phyloP scores from a whole-genome alignment of 2,329 filamentous ascomycete species.

The Microdochium trichocladiopsis region DNA sequence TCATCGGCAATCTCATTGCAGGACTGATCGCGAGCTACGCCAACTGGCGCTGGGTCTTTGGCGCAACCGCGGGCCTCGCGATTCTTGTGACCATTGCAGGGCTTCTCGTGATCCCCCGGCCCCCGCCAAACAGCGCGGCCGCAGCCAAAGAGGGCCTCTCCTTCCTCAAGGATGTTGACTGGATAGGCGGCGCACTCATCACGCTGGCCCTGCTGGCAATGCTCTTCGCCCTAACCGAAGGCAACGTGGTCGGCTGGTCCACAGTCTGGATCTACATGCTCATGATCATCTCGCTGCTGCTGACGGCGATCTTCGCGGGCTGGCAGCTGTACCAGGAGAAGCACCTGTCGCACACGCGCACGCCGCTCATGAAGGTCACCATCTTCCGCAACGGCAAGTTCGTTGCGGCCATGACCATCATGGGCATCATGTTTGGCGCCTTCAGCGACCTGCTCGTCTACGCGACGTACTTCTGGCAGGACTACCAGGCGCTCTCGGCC shows the following conservation, averaged over 20 bases:
- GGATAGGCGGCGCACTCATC: constrained; percentile 57
- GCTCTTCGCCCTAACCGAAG: constrained; percentile 61
- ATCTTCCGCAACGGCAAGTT: constrained; percentile 55
- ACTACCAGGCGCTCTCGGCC: constrained; percentile 53
- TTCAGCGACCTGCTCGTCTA: constrained; percentile 65
- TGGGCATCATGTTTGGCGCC: constrained; percentile 57
- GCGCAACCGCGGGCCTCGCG: constrained; percentile 53
- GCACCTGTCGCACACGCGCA: constrained; percentile 25
- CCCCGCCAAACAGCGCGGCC: constrained; percentile 24
- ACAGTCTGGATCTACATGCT: constrained; percentile 55
- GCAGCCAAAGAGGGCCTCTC: constrained; percentile 13
- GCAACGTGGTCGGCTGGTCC: constrained; percentile 62
- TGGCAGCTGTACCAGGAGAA: constrained; percentile 57
- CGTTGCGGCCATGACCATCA: constrained; percentile 56
- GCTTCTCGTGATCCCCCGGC: constrained; percentile 51
- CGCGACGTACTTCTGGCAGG: constrained; percentile 65
- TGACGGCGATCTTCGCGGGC: constrained; percentile 47
- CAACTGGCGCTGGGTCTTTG: constrained; percentile 63
- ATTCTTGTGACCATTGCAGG: constrained; percentile 48
- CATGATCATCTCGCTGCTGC: constrained; percentile 48
- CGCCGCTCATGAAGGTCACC: constrained; percentile 60
- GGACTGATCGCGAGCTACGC: constrained; percentile 57
- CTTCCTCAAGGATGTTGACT: constrained; percentile 49
- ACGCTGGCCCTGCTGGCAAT: constrained; percentile 56
- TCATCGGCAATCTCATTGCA: constrained; percentile 58